Base-by-base conservation (phyloP, 139 green algal genomes). In the Coelastrella sp. region DNA sequence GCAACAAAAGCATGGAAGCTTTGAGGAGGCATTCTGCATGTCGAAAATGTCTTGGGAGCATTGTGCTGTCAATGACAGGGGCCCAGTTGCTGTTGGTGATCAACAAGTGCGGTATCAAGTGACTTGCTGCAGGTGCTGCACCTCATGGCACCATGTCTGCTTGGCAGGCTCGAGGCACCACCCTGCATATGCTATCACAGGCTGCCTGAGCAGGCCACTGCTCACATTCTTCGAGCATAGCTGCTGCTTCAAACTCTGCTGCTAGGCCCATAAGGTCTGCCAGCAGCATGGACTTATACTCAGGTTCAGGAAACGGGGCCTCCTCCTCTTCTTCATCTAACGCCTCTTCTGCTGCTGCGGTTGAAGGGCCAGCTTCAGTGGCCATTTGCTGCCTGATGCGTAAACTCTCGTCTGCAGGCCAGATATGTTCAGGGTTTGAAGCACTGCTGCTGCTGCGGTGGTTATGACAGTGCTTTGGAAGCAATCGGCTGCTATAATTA, bases 191-290 rank as follows among this genome's bases (percentile, higher is more conserved):
- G 35, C 35, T 49, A 49, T 49, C 35, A 49, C 35, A 49, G 35
- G 35, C 35, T 49, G 35, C 35, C 35, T 5, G 35, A 49, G 35
- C 35, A 49, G 35, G 35, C 35, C 63, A 12, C 63, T 70, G 14
- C 68, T 76, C 68, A 94, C 92, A 27, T 66, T 90, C 49, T 17
- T 90, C 85, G 4, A 93, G 88, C 63, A 78, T 58, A 7, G 90
- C 22, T 49, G 93, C 93, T 11, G 80, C 79, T 14, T 94, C 92
- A 11, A 93, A 35, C 78, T 92, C 88, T n/a, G 92, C 95, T 58
- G 94, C 92, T 49, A 92, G 76, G 12, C 83, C 91, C 76, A 97
- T 92, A 59, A 97, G 91, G 61, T 97, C 94, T 11, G 84, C 8
- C 27, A 95, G 91, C 10, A 82, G 78, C 78, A 91, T 93, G 6